Evolutionary conservation across 2,329 filamentous ascomycete genomes (phyloP), one percentile per base, ranked within the genome.

Genomic region (Paecilomyces dactylethromorphus): DNA sequence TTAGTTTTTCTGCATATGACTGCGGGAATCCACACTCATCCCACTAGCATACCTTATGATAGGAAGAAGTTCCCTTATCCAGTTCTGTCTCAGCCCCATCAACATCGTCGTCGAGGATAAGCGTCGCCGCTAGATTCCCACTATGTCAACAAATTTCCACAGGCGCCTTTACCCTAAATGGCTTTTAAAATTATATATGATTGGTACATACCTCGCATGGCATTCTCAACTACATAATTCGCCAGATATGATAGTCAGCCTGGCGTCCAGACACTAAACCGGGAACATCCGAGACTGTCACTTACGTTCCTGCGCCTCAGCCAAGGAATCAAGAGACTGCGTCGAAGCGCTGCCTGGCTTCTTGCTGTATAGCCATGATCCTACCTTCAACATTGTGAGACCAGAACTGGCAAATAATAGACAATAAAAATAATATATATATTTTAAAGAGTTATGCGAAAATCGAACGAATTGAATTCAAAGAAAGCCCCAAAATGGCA

Each of bases 71-170:
- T 52, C 89, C 87, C 64, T 87, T 83, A 55, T 83, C 82, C 35
- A 96, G 81, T 50, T 86, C 85, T 60, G 81, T 80, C 76, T 95
- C 90, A 5, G 94, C 94, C 45, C 85, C 87, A 35, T 91, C 89
- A 60, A 97, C 88, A 75, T 97, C 91, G 75, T 96, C 92, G 70
- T 94, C 88, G 81, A 96, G 88, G 66, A 96, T 90, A 59, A 90
- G 78, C 8, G 83, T 81, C 3, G 88, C 85, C 45, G 89, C 88
- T 72, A 69, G 72, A 55, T 52, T n/a, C 13, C 5, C 31, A 55
- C 55, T n/a, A 50, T 18, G 56, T 63, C 54, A 64, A 59, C 8
- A 24, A 52, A 15, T 21, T 13, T 24, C 39, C 31, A 33, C 3
- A 15, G 22, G 12, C 15, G 59, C 39, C 15, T 45, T 18, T 45